Conservation (phyloP, 495 filamentous ascomycete species). For the Aspergillus sclerotioniger region DNA sequence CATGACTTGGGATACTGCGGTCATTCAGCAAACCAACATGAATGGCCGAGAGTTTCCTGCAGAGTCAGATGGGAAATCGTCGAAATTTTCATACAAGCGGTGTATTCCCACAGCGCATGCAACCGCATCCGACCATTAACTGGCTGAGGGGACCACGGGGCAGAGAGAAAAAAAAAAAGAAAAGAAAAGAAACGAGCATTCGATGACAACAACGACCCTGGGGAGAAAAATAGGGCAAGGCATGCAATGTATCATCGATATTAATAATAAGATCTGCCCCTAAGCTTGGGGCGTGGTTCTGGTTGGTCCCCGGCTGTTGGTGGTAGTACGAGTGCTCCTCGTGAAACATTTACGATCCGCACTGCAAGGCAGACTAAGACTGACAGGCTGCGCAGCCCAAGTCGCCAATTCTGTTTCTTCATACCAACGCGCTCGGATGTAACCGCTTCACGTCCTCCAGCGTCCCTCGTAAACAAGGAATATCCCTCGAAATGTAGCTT, state of each 20-base stretch:
- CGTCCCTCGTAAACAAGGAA: not conserved
- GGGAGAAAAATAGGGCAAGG: not conserved
- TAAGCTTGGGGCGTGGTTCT: not conserved
- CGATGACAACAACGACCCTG: not conserved
- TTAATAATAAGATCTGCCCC: not conserved
- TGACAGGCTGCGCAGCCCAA: not conserved
- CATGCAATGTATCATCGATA: not conserved
- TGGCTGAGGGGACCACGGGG: not conserved
- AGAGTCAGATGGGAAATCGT: not conserved
- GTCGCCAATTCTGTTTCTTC: not conserved
- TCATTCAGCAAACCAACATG: not conserved
- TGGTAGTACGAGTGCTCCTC: not conserved
- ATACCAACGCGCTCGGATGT: not conserved
- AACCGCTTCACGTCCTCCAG: not conserved
- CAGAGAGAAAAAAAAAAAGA: too few relatives aligned
- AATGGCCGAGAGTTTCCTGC: not conserved
- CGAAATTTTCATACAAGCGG: not conserved
- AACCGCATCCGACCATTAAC: not conserved
- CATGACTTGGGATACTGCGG: slow-evolving; percentile 1
- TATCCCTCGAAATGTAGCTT: not conserved
- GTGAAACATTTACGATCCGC: slow-evolving; percentile 1
- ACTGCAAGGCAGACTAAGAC: not conserved
- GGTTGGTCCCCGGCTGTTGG: not conserved
- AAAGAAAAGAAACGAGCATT: not conserved
- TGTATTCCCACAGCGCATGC: not conserved